Evolutionary conservation across 352 stramenopile genomes (phyloP).

Genomic region (Pythium utonaiense): DNA sequence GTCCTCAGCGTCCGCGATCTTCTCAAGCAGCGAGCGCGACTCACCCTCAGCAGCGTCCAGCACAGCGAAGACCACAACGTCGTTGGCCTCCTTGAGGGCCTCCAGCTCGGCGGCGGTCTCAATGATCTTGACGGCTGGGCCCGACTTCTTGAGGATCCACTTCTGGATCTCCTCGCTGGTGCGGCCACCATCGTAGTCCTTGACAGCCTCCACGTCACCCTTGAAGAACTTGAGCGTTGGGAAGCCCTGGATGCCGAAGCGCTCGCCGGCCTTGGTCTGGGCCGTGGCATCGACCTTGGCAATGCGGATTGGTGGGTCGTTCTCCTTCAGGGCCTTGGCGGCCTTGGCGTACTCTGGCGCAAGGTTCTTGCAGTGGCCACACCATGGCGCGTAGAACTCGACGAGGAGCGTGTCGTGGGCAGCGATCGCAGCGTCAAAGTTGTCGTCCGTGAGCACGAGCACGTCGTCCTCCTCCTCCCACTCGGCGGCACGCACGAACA

Average conservation of each 20-base stretch:
- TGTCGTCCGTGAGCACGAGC: conserved; percentile 89
- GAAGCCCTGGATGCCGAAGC: conserved; percentile 85
- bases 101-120: conserved; percentile 63
- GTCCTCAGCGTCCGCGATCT: conserved; percentile 71
- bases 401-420: conserved; percentile 86
- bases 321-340: conserved; percentile 73
- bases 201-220: conserved; percentile 66
- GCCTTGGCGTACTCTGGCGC: conserved; percentile 86
- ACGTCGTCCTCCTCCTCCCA: conserved; percentile 89
- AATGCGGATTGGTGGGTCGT: conserved; percentile 72
- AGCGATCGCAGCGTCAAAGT: conserved; percentile 87
- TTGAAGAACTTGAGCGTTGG: conserved; percentile 94
- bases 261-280: conserved; percentile 72
- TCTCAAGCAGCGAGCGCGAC: conserved; percentile 61
- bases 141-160: conserved; percentile 91
- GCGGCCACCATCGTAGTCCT: conserved; percentile 88
- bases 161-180: conserved; percentile 84
- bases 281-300: conserved; percentile 89
- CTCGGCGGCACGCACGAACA: conserved; percentile 39
- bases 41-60: conserved; percentile 79
- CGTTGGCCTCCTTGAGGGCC: conserved; percentile 75
- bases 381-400: conserved; percentile 61
- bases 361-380: conserved; percentile 62
- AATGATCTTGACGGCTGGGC: conserved; percentile 84
- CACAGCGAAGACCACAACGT: conserved; percentile 84